Base-by-base conservation (phyloP, 768 basidiomycete genomes). In the Kockovaella imperatae region DNA sequence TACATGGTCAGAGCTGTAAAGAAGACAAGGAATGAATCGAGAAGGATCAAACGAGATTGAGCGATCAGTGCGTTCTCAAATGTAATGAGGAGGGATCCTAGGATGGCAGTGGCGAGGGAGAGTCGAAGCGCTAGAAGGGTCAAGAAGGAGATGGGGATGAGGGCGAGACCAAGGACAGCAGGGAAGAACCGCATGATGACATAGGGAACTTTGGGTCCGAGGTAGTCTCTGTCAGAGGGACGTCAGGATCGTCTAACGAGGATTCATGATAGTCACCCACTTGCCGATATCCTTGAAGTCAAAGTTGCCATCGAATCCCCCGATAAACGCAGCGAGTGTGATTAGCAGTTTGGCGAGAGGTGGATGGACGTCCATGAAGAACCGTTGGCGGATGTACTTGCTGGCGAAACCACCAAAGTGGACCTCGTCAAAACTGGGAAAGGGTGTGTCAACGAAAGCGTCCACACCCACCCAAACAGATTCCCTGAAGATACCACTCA, bases 251-350 rank as follows among this genome's bases (percentile, higher is more conserved):
- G 2, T 6, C 35, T 8, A 17, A 11, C 32, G 2, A 10, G 30
- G 8, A 2, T 30, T 10, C 26, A 31, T 10, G 1, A 10, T 45
- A 18, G 30, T 20, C 0, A 53, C 60, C 76, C 64, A 91, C 90
- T 90, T 91, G 76, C 82, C 90, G 56, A 97, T 97, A 44, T 96
- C 91, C 68, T 93, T 87, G 70, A 97, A 99, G 69, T 96, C 93
- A 69, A 97, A 97, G 23, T 84, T 76, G 0, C 95, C 95, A 56
- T 93, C 78, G 59, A 85, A 99, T 17, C 95, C 87, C 35, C 79
- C 84, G 13, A 95, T 45, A 60, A 83, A 91, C 1, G 80, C 91
- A 6, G 87, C 86, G 29, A 96, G 77, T 0, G 93, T 96, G 59
- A 99, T 90, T 44, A 99, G 76, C 23, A 99, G 77, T 64, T 97